Conservation (phyloP, 208 protist species). For the Acanthamoeba lenticulata region DNA sequence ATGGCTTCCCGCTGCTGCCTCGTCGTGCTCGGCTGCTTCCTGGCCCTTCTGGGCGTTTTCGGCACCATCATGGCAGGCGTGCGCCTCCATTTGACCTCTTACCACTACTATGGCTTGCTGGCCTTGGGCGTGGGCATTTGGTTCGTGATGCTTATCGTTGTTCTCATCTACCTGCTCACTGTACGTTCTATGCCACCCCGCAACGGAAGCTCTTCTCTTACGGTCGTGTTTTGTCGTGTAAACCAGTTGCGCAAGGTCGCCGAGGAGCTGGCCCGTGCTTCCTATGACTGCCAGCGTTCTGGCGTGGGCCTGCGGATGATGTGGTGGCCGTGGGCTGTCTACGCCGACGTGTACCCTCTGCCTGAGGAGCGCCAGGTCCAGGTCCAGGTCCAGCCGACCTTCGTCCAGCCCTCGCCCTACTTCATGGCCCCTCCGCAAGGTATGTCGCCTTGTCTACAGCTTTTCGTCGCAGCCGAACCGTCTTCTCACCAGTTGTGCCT, state of each 20-base stretch:
- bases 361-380: neutral
- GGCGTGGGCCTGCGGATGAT: neutral
- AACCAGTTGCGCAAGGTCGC: neutral
- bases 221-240: too few relatives aligned
- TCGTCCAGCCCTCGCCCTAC: neutral
- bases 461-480: too few relatives aligned
- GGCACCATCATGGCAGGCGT: neutral
- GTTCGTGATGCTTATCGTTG: neutral
- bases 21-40: neutral
- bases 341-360: neutral
- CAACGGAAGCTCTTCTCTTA: too few relatives aligned
- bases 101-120: neutral
- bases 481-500: too few relatives aligned
- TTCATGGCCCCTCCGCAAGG: neutral
- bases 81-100: neutral
- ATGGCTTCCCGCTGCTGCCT: neutral
- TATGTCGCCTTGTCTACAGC: too few relatives aligned
- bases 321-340: neutral
- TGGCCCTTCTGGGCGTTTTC: neutral
- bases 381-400: neutral
- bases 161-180: neutral
- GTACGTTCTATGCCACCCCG: too few relatives aligned
- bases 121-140: neutral
- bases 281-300: neutral
- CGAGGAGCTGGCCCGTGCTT: neutral